Evolutionary conservation across 225 moss, liverwort and hornwort species (phyloP).

Genomic region (Polytrichum formosum): DNA sequence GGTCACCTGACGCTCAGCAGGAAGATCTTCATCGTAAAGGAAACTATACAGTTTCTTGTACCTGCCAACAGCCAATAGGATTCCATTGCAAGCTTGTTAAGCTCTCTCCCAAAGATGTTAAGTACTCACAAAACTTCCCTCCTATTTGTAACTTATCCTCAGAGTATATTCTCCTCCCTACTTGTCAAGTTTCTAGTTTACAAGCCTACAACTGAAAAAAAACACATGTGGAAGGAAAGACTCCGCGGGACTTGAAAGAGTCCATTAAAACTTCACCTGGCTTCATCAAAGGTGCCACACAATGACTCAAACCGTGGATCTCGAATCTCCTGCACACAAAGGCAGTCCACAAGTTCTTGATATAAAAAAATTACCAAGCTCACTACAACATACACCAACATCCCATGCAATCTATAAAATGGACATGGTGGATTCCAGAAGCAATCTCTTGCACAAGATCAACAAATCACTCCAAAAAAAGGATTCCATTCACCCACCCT

Average conservation of each 20-base stretch:
- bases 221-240: background rate
- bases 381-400: too few species aligned
- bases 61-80: slow-evolving; percentile 27
- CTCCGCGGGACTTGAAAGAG: too few species aligned
- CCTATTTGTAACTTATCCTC: background rate
- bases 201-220: background rate
- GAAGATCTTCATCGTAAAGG: slow-evolving; percentile 86
- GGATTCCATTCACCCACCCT: slow-evolving; percentile 35
- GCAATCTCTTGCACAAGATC: too few species aligned
- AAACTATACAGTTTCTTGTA: slow-evolving; percentile 93
- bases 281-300: slow-evolving; percentile 83
- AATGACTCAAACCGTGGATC: slow-evolving; percentile 94
- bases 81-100: background rate
- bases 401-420: too few species aligned
- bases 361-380: too few species aligned
- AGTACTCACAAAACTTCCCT: background rate
- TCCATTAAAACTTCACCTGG: slow-evolving; percentile 33
- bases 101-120: background rate
- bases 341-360: background rate
- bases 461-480: too few species aligned
- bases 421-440: too few species aligned
- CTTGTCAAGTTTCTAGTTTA: background rate
- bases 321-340: slow-evolving; percentile 65
- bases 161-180: background rate
- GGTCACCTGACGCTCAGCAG: slow-evolving; percentile 83